Percentiles rank a stretch among this genome's conserved stretches.
Evolutionary conservation across 2,329 filamentous ascomycete genomes (phyloP).

Genomic region (Pseudogymnoascus sp.): DNA sequence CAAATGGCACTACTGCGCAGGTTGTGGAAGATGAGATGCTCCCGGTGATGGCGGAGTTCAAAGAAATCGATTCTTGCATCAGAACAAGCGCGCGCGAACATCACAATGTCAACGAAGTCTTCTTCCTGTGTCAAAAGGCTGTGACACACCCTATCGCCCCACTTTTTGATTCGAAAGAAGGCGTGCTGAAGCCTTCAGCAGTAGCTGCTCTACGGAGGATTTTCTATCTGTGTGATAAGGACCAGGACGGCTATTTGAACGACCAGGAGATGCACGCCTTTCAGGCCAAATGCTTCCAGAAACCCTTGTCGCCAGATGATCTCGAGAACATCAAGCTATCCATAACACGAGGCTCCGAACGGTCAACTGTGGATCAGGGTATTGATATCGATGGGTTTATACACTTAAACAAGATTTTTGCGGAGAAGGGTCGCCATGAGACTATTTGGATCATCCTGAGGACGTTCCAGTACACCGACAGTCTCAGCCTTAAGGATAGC

Average conservation of each 20-base stretch:
- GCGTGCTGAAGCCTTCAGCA: constrained; percentile 77
- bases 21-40: constrained; percentile 96
- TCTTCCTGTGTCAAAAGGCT: constrained; percentile 96
- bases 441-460: constrained; percentile 97
- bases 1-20: constrained; percentile 68
- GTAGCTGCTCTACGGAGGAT: constrained; percentile 80
- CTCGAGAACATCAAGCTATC: constrained; percentile 86
- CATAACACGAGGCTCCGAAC: constrained; percentile 62
- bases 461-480: constrained; percentile 94
- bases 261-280: constrained; percentile 88
- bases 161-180: constrained; percentile 93
- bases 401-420: constrained; percentile 89
- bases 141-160: constrained; percentile 96
- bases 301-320: constrained; percentile 72
- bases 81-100: constrained; percentile 87
- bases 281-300: constrained; percentile 86
- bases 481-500: constrained; percentile 79
- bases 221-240: constrained; percentile 93
- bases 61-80: constrained; percentile 97
- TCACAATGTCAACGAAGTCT: constrained; percentile 90
- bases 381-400: constrained; percentile 81
- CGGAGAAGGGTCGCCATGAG: constrained; percentile 93
- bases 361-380: constrained; percentile 58
- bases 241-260: constrained; percentile 87
- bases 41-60: constrained; percentile 96